Conservation (phyloP, 768 basidiomycete species). For the Fomitopsis pulvina region DNA sequence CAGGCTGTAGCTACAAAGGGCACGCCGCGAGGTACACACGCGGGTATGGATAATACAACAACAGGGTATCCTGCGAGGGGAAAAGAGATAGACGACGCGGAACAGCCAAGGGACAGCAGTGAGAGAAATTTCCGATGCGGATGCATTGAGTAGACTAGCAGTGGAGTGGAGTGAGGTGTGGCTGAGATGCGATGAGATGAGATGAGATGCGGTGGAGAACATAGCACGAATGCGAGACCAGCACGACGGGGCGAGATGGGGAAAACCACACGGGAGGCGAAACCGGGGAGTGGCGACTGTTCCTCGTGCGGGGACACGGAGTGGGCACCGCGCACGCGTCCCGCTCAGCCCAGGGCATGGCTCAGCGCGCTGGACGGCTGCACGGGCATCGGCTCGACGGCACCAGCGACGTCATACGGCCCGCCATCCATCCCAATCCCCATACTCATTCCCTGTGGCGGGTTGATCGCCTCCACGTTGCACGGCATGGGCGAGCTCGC, state of each 20-base stretch:
- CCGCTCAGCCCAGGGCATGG: slow-evolving; percentile 11
- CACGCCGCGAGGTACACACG: neutral
- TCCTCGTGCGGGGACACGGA: neutral
- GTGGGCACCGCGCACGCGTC: neutral
- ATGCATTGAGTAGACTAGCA: too few species aligned
- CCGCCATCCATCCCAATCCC: slow-evolving; percentile 4
- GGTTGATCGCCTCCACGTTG: neutral
- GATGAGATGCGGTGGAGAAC: neutral
- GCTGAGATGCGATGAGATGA: neutral
- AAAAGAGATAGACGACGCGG: neutral
- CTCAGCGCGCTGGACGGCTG: slow-evolving; percentile 12
- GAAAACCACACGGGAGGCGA: slow-evolving; percentile 1
- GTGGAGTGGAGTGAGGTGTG: neutral
- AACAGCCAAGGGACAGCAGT: neutral
- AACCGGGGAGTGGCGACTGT: neutral
- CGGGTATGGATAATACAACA: neutral
- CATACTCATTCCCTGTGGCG: neutral
- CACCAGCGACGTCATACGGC: slow-evolving; percentile 8
- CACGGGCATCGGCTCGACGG: slow-evolving; percentile 7
- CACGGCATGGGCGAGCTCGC: neutral
- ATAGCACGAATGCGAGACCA: neutral
- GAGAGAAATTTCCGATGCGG: neutral
- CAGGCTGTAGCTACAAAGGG: neutral
- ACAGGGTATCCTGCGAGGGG: neutral
- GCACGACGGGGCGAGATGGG: neutral